A percentile compares a stretch with the other conserved stretches of the same genome.
phyloP scores from a whole-genome alignment of 2,329 filamentous ascomycete species.

The Fusarium annulatum region DNA sequence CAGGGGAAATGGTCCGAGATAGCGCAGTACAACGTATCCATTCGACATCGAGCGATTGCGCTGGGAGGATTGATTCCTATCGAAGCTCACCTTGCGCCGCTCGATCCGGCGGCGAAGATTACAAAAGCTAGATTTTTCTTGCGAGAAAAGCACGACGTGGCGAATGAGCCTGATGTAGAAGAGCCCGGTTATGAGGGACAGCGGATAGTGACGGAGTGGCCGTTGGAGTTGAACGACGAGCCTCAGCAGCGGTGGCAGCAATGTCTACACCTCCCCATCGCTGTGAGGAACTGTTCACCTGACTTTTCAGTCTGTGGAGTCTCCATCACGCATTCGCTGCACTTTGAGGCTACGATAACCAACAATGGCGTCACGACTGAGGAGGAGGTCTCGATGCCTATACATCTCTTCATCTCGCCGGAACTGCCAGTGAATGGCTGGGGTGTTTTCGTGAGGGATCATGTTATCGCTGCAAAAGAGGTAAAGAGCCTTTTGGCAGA shows the following conservation, averaged over 20 bases:
- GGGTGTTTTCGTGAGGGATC: neutral
- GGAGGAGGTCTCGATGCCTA: slow-evolving; percentile 1
- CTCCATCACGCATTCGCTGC: neutral
- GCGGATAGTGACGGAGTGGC: slow-evolving; percentile 3
- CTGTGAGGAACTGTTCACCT: neutral
- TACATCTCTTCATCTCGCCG: slow-evolving; percentile 7
- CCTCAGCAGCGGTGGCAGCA: neutral
- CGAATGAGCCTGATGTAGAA: fast-evolving
- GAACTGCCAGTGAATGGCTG: neutral
- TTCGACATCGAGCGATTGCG: slow-evolving; percentile 1
- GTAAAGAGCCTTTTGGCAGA: neutral
- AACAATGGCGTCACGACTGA: neutral
- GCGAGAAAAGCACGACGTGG: neutral
- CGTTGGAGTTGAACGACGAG: neutral
- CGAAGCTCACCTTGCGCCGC: neutral
- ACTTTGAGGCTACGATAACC: neutral
- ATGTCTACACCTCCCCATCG: slow-evolving; percentile 1
- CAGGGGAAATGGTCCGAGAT: neutral
- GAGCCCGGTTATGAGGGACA: neutral
- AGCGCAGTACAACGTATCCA: slow-evolving; percentile 3
- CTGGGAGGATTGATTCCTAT: neutral
- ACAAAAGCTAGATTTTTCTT: neutral
- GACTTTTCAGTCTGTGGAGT: neutral
- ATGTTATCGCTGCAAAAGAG: neutral
- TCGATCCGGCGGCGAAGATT: fast-evolving